Evolutionary conservation across 2,329 filamentous ascomycete species (phyloP).

Genomic region (Coniochaeta pulveracea): DNA sequence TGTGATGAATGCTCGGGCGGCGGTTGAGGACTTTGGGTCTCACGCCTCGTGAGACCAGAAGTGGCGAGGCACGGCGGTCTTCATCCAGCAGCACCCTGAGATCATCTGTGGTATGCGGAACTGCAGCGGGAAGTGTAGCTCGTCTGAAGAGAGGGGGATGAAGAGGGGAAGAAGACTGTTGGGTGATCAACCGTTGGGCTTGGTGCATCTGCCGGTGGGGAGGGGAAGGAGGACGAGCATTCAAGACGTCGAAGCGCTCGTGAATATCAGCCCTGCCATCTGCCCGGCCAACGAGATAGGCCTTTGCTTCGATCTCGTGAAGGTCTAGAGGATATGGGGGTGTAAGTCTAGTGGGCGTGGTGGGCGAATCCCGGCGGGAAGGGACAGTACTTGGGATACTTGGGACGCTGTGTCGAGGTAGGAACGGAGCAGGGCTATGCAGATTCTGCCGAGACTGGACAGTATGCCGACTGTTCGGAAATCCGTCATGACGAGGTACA

Average conservation of each 20-base stretch:
- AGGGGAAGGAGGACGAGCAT: background rate
- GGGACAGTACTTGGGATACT: background rate
- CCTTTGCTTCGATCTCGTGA: slow-evolving; percentile 4
- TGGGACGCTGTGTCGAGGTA: background rate
- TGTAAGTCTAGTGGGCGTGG: background rate
- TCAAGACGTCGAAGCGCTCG: slow-evolving; percentile 4
- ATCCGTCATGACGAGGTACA: too few species aligned
- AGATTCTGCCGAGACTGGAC: too few species aligned
- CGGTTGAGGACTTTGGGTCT: too few species aligned
- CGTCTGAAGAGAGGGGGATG: background rate
- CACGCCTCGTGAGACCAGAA: too few species aligned
- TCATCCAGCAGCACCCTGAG: slow-evolving; percentile 4
- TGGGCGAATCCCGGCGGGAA: background rate
- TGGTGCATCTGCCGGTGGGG: slow-evolving; percentile 1
- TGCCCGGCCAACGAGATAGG: slow-evolving; percentile 5
- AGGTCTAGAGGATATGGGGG: slow-evolving; percentile 4
- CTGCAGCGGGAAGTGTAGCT: background rate
- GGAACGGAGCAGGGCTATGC: too few species aligned
- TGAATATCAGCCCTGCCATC: slow-evolving; percentile 4
- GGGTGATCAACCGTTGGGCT: background rate
- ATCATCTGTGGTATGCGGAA: background rate
- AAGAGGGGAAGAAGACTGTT: background rate
- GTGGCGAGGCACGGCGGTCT: too few species aligned
- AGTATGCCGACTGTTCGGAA: too few species aligned
- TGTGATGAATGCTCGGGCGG: too few species aligned